A percentile compares a stretch with the other conserved stretches of the same genome.
Evolutionary conservation across 1,284 basidiomycete genomes (phyloP).

Genomic region (Anthracocystis walkeri): DNA sequence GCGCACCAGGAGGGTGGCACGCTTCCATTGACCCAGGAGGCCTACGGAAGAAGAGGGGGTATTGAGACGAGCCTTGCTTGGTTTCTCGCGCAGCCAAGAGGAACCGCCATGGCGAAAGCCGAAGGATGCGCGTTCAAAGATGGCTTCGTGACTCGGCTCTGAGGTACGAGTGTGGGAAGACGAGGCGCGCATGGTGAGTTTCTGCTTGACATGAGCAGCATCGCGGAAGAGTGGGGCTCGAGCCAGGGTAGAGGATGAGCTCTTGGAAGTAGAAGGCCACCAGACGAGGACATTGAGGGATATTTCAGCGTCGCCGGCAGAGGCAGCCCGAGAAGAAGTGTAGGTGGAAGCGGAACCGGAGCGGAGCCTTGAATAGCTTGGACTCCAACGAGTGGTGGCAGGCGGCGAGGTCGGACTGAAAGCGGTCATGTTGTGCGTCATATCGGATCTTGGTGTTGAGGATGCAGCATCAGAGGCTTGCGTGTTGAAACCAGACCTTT

Average conservation of each 20-base stretch:
- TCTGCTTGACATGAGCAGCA: conserved; percentile 45
- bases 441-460: conserved; percentile 7
- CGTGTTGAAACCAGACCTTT: not conserved
- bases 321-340: conserved; percentile 8
- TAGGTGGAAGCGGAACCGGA: conserved; percentile 35
- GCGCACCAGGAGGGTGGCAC: conserved; percentile 48
- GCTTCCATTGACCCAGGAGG: conserved; percentile 48
- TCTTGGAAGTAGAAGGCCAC: conserved; percentile 38
- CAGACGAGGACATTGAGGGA: conserved; percentile 35
- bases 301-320: conserved; percentile 28
- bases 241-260: conserved; percentile 27
- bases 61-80: conserved; percentile 45
- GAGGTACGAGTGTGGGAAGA: conserved; percentile 10
- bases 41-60: conserved; percentile 30
- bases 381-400: conserved; percentile 8
- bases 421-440: conserved; percentile 14
- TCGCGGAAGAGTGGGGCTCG: conserved; percentile 48
- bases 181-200: conserved; percentile 31
- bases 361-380: conserved; percentile 23
- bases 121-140: conserved; percentile 40
- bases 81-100: conserved; percentile 51
- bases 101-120: conserved; percentile 31
- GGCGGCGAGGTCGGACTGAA: conserved; percentile 13
- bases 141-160: conserved; percentile 27
- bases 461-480: not conserved